Evolutionary conservation across 805 yeast genomes (phyloP), one percentile per base, ranked within the genome.

Genomic region (Cyberlindnera euphorbiae): DNA sequence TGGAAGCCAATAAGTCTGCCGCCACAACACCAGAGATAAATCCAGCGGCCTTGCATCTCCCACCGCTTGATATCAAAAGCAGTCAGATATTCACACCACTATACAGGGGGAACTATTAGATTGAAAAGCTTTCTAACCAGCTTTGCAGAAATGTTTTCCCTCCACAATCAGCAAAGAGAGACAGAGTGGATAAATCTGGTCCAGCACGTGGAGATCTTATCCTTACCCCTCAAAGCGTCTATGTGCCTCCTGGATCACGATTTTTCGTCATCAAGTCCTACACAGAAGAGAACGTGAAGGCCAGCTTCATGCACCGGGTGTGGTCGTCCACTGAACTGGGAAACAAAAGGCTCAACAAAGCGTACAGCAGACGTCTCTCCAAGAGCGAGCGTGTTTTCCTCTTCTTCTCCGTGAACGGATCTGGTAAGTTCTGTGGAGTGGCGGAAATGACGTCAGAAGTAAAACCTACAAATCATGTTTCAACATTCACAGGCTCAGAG

Each of bases 281-380:
- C 50, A 68, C 62, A 32, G 58, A 68, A 17, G 54, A 59, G 12
- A 78, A 77, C 46, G 69, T 77, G 10, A 60, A 59, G 35, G 64
- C 75, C 8, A 71, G 81, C 3, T 69, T 67, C 41, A 42, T 56
- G 30, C 63, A 75, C 41, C 63, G 65, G 9, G 63, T 75, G 17
- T 77, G 84, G 83, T 66, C 81, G 0, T 75, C 82, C 1, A 77
- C 82, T 0, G 71, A 65, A 21, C 58, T 68, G 34, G 83, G 82
- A 0, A 77, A 76, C 45, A 67, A 63, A 40, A 58, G 80, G 33
- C 58, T 77, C 30, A 62, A 69, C 30, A 62, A 57, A 36, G 75
- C 79, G 0, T 76, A 47, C 32, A 38, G 10, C 17, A 19, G 15
- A 25, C 49, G 32, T 28, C 39, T 15, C 21, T 34, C 19, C 32